Base-by-base conservation (phyloP, 495 filamentous ascomycete species). In the Trichoderma orchidacearum region DNA sequence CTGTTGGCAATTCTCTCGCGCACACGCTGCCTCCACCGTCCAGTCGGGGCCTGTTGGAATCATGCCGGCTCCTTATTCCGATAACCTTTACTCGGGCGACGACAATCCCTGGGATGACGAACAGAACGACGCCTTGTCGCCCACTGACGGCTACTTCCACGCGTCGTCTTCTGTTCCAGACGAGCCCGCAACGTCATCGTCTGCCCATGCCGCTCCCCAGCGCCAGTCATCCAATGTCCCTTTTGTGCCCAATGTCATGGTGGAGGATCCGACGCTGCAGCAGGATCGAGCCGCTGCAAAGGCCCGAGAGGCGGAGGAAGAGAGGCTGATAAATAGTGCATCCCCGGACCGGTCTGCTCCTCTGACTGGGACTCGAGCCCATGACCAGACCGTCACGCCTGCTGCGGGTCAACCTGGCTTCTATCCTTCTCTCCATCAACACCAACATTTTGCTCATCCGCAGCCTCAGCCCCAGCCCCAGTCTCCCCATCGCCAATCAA, bases 91-190 rank as follows among this genome's bases (percentile, higher is more conserved):
- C 61, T 72, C 70, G 45, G 72, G 64, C 59, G 65, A 70, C 53
- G 61, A 59, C 7, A 30, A 56, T 9, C 53, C 31, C 55, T 18
- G 34, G 34, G 32, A 35, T 21, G 56, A n/a, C 17, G 38, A 53
- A 5, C 55, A 52, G 11, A 54, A 63, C 41, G 61, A 58, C 27
- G 62, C 64, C 35, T 58, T 74, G 38, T 72, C 71, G 29, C 72
- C 72, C 15, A 63, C 69, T 1, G 69, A 76, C 27, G 72, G 73
- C 12, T 73, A 74, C 61, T 75, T 75, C 57, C 63, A 62, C 55
- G 60, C 63, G 45, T 63, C 63, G 23, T 61, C 63, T 45, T 31
- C 35, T 1, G 41, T 18, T 8, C 41, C 11, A 48, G 41, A 48
- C 9, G 36, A 21, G 30, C 36, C 35, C 23, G 23, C 36, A 15